Evolutionary conservation across 768 basidiomycete species (phyloP).

Genomic region (Mycena belliarum): DNA sequence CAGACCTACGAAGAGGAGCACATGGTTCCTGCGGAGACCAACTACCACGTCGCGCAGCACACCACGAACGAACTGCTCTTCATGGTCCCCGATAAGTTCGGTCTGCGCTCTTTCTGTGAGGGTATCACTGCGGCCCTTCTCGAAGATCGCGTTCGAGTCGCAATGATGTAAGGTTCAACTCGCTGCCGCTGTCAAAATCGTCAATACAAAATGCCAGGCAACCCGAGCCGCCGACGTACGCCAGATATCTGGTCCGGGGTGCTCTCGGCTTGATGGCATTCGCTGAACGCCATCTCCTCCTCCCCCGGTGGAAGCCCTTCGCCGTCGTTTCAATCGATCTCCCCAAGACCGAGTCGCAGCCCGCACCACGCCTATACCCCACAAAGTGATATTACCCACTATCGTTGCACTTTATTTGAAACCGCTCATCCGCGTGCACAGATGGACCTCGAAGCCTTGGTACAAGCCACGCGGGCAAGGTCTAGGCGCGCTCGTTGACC

Average conservation of each 20-base stretch:
- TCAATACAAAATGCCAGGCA: conserved; percentile 26
- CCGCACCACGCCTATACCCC: conserved; percentile 34
- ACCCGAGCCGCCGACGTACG: conserved; percentile 35
- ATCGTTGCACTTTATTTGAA: neutral
- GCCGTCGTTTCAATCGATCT: conserved; percentile 27
- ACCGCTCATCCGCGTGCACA: conserved; percentile 8
- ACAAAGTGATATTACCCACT: too few species aligned
- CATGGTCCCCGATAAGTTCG: conserved; percentile 37
- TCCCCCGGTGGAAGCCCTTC: conserved; percentile 33
- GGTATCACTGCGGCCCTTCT: conserved; percentile 38
- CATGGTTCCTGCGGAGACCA: conserved; percentile 45
- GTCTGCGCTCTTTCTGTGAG: conserved; percentile 37
- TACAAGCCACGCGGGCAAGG: conserved; percentile 42
- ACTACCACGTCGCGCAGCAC: conserved; percentile 38
- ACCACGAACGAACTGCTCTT: conserved; percentile 45
- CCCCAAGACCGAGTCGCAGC: conserved; percentile 19
- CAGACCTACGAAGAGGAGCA: conserved; percentile 43
- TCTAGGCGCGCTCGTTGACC: conserved; percentile 29
- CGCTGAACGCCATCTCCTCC: conserved; percentile 39
- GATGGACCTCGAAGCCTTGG: conserved; percentile 44
- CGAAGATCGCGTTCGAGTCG: conserved; percentile 45
- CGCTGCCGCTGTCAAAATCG: neutral
- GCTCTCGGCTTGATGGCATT: conserved; percentile 29
- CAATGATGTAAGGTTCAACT: conserved; percentile 48
- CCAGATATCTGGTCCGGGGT: conserved; percentile 29